Evolutionary conservation across 2,329 filamentous ascomycete species (phyloP), one percentile per base, ranked within the genome.

Genomic region (Arthrobotrys pseudoclavata): DNA sequence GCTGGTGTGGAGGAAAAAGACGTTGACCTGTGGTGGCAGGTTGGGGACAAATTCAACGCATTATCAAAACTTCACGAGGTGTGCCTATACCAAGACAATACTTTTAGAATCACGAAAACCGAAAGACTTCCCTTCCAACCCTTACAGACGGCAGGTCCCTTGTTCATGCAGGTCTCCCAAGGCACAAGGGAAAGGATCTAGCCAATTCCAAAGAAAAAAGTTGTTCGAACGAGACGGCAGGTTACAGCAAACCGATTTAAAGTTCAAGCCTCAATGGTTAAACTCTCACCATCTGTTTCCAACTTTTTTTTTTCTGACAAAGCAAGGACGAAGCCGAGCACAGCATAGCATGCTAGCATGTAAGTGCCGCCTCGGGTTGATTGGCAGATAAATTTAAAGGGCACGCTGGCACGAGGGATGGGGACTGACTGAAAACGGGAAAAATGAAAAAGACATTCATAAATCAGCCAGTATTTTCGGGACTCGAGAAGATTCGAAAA

Each of bases 201-300:
- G 22, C 47, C 47, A 50, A 42, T 26, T 61, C 45, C 31, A 55
- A 62, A 42, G 31, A 40, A 50, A 69, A 40, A 34, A 34, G 6
- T 9, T 9, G 4, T 9, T 34, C 31, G 20, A n/a, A 52, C n/a
- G 13, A 42, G 18, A 26, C 31, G 31, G 31, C 31, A 34, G 18
- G 24, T 12, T 37, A 37, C 10, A 42, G 18, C 26, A 55, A 55
- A 18, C 15, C 18, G n/a, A 31, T 20, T n/a, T 53, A 57, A 57
- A 42, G 50, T 60, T 72, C 50, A 72, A 72, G 61, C 61, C 61
- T 66, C 60, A 60, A 42, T 42, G 7, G 47, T 34, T 29, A 12
- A 15, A 52, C 22, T 15, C 20, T 52, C 7, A 5, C 15, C 24
- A 31, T 53, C 18, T 10, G 24, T 53, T 53, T 64, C 48, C 57